Evolutionary conservation across 495 filamentous ascomycete genomes (phyloP).

Genomic region (Penicillium verhagenii): DNA sequence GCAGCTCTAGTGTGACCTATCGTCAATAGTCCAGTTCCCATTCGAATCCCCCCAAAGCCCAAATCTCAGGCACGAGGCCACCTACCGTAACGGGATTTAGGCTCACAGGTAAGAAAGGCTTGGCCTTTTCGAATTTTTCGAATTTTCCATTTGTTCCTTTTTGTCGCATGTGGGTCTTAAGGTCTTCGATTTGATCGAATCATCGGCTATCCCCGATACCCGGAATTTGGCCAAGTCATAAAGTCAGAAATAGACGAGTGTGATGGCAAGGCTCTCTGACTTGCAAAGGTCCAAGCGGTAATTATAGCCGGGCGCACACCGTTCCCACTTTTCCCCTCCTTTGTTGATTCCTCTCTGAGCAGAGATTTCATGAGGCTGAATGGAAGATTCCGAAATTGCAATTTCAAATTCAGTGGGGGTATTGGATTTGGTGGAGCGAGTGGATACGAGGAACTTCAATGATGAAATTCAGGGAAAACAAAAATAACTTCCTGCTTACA

Average conservation of each 20-base stretch:
- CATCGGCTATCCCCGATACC: neutral
- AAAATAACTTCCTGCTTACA: neutral
- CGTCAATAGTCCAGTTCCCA: neutral
- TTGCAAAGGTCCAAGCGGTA: no score
- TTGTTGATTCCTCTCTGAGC: no score
- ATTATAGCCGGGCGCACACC: no score
- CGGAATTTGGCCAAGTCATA: no score
- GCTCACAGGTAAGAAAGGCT: slow-evolving; percentile 3
- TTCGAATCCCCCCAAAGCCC: no score
- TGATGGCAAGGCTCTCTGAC: no score
- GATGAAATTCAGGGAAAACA: no score
- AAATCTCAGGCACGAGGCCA: slow-evolving; percentile 4
- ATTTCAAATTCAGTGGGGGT: neutral
- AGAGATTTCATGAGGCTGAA: no score
- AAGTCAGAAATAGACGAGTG: no score
- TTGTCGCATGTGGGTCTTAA: neutral
- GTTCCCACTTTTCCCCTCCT: no score
- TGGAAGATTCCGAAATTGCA: no score
- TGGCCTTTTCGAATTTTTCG: neutral
- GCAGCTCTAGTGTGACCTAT: neutral
- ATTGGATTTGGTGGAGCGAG: neutral
- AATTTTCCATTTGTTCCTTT: neutral
- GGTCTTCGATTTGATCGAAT: neutral
- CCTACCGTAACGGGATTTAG: slow-evolving; percentile 8
- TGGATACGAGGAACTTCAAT: no score